A percentile compares a stretch with the other conserved stretches of the same genome.
phyloP scores from a whole-genome alignment of 257 asterid species.

The Asclepias syriaca region DNA sequence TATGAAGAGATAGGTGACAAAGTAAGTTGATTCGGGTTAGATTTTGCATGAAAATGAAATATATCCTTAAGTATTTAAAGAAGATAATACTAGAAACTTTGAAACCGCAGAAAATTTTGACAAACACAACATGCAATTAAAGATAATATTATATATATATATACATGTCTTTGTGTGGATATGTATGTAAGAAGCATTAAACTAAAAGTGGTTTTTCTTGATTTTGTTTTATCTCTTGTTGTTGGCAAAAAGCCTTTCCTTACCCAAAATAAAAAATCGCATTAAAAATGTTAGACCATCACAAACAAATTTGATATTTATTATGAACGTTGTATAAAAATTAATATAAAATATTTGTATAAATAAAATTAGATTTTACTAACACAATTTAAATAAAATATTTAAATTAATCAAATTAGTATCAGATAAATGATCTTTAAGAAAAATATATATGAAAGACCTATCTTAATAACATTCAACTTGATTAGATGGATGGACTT shows the following conservation, averaged over 20 bases:
- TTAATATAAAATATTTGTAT: too few species aligned
- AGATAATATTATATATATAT: neutral
- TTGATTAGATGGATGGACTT: neutral
- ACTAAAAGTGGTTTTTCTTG: too few species aligned
- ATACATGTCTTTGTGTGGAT: too few species aligned
- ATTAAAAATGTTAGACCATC: too few species aligned
- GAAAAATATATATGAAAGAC: neutral
- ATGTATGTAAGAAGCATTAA: neutral
- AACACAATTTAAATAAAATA: too few species aligned
- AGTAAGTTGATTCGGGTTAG: neutral
- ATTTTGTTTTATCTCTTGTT: neutral
- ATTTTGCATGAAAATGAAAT: conserved; percentile 7
- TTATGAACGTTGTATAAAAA: too few species aligned
- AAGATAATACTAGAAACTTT: neutral
- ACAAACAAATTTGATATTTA: too few species aligned
- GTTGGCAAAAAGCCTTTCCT: neutral
- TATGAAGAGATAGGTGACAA: neutral
- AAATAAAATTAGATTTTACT: too few species aligned
- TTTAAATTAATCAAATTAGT: too few species aligned
- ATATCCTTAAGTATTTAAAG: neutral
- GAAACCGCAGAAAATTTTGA: neutral
- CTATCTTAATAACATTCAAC: neutral
- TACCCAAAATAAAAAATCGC: neutral
- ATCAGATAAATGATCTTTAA: too few species aligned
- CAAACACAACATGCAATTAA: neutral